Base-by-base conservation (phyloP, 1,284 basidiomycete genomes). In the Malassezia sp. region DNA sequence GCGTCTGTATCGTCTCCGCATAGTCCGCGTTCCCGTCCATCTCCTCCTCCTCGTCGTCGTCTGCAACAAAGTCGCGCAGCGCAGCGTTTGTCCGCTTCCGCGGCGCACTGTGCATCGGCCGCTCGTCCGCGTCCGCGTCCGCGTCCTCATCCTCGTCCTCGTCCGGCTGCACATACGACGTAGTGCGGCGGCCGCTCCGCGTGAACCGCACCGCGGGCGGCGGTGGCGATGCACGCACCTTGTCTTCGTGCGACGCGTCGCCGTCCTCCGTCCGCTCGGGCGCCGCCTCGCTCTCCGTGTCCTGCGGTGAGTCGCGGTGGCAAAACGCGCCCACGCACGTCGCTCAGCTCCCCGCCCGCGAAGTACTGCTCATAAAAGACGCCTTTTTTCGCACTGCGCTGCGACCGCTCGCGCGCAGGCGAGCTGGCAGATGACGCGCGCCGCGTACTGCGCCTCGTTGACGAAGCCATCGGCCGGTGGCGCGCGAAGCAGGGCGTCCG, bases 21-120 rank as follows among this genome's bases (percentile, higher is more conserved):
- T 40, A 54, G 29, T 56, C 57, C 21, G 57, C 60, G 33, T 54
- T 57, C 20, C 56, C 59, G 40, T 57, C 55, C 38, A 61, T 54
- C 15, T 55, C 60, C 20, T 60, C 59, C 11, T 63, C 60, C n/a
- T n/a, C n/a, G 38, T 63, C 61, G 27, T 63, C 57, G 7, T 44
- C 35, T 8, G 57, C 62, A 12, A 65, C 60, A 34, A 63, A 64
- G 35, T 55, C 59, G n/a, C 41, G 54, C 12, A 61, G 45, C n/a
- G n/a, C n/a, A n/a, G 11, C 54, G 46, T 24, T 54, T 53, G 28
- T n/a, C n/a, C n/a, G n/a, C 43, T 36, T 17, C 39, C 28, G 40
- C 54, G 45, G 15, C 36, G 27, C 4, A 36, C 43, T 2, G 53
- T 35, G 38, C 55, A 46, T 21, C 47, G 49, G 20, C 2, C 45